These are phyloP conservation scores for Otatea glauca DNA, from an alignment of 176 grass and related monocot species.

Conservation along the genomic window DNA sequence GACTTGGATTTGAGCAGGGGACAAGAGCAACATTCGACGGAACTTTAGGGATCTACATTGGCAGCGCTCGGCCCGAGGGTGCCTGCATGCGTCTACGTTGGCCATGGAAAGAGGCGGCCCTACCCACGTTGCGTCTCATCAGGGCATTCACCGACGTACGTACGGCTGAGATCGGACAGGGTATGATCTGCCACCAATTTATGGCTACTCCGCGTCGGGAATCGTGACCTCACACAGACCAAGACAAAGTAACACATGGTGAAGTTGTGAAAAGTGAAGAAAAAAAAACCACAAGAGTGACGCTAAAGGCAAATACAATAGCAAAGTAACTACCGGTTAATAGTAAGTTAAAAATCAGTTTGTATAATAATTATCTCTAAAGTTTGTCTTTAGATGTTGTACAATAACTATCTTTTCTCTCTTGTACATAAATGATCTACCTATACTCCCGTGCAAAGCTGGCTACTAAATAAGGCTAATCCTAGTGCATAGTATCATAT, in stretches of 20 bases:
- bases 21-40: conserved; percentile 4
- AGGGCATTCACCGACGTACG: conserved; percentile 25
- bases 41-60: background rate
- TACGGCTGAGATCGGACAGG: conserved; percentile 36
- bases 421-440: too few species aligned
- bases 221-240: background rate
- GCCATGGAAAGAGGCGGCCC: background rate
- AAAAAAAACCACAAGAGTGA: too few species aligned
- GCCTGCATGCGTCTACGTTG: background rate
- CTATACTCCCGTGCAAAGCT: too few species aligned
- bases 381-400: too few species aligned
- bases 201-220: background rate
- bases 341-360: too few species aligned
- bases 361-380: too few species aligned
- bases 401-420: too few species aligned
- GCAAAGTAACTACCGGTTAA: too few species aligned
- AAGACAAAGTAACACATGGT: background rate
- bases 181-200: conserved; percentile 28
- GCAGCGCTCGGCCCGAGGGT: conserved; percentile 11
- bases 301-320: too few species aligned
- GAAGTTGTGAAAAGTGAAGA: background rate
- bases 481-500: too few species aligned
- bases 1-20: background rate
- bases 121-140: conserved; percentile 48
- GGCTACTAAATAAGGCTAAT: too few species aligned